Base-by-base conservation (phyloP, 768 basidiomycete genomes). In the Zangia roseola region DNA sequence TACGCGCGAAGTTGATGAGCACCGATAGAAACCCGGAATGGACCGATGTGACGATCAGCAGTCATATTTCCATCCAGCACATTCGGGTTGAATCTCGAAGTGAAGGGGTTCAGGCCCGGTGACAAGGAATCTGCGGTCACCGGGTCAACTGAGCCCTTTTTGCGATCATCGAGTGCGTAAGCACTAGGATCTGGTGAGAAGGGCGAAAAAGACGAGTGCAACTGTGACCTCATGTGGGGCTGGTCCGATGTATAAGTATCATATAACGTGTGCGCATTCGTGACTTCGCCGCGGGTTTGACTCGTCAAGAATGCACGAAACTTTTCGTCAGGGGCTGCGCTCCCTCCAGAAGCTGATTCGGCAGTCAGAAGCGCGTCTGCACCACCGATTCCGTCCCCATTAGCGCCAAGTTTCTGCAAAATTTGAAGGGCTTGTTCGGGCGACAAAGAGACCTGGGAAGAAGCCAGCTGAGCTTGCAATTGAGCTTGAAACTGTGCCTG, bases 181-280 rank as follows among this genome's bases (percentile, higher is more conserved):
- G 73, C 60, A 54, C 79, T 84, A 9, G 84, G 82, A 57, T 90
- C 88, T 9, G 88, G 88, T 1, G 88, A 90, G 69, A 91, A 91
- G 4, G 88, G 88, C 7, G 86, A 85, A 64, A 90, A 90, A 49
- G 65, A 58, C 8, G 57, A 58, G 23, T 50, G 53, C 23, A 50
- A 44, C 35, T 57, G 60, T 21, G 61, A 50, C 41, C 60, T 55
- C 34, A 49, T 23, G 10, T 52, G 65, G 17, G 58, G 55, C 12
- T 49, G 59, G 38, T 59, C 59, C 14, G 23, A 33, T 12, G 60
- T 21, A 47, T 60, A 62, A 30, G 46, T 46, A 37, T 68, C 66
- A 10, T 62, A 62, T 24, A 61, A 25, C 10, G 50, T 30, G 33
- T 57, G 55, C 13, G 39, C 17, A 25, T 43, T 53, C 30, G 45